These are phyloP conservation scores for Boletus patriciae DNA, from an alignment of 768 basidiomycete genomes.

Conservation along the genomic window DNA sequence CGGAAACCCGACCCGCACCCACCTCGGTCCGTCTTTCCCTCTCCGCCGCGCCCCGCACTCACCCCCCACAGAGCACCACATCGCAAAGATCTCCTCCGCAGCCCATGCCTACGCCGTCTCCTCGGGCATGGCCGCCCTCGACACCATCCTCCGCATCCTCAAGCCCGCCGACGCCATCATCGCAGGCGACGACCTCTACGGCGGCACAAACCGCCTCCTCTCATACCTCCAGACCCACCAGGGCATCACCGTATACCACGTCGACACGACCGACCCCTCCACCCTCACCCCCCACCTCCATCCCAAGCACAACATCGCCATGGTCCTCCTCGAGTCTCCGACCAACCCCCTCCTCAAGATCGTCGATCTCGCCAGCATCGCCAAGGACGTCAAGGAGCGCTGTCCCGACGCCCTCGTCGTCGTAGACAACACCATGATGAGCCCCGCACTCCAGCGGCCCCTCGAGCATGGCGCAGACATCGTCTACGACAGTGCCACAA, in stretches of 20 bases:
- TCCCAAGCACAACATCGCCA: conserved; percentile 68
- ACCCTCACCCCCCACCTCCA: conserved; percentile 63
- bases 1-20: conserved; percentile 95
- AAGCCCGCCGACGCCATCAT: conserved; percentile 96
- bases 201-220: conserved; percentile 94
- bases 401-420: conserved; percentile 81
- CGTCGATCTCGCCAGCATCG: conserved; percentile 82
- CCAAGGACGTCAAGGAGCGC: conserved; percentile 77
- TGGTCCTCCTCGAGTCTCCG: conserved; percentile 96
- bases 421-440: conserved; percentile 99
- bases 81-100: conserved; percentile 95
- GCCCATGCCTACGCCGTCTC: conserved; percentile 88
- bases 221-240: conserved; percentile 84
- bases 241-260: conserved; percentile 88
- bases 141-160: conserved; percentile 89
- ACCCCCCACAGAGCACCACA: conserved; percentile 75
- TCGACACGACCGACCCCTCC: conserved; percentile 82
- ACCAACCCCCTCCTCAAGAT: conserved; percentile 98
- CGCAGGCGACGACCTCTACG: conserved; percentile 96
- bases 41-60: neutral
- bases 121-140: conserved; percentile 97
- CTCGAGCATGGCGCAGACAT: conserved; percentile 95
- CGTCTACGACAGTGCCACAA: conserved; percentile 97
- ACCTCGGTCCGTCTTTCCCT: conserved; percentile 66
- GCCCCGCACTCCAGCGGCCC: conserved; percentile 93